These are phyloP conservation scores for Acer negundo DNA, from an alignment of 345 rosid species.

Conservation along the genomic window DNA sequence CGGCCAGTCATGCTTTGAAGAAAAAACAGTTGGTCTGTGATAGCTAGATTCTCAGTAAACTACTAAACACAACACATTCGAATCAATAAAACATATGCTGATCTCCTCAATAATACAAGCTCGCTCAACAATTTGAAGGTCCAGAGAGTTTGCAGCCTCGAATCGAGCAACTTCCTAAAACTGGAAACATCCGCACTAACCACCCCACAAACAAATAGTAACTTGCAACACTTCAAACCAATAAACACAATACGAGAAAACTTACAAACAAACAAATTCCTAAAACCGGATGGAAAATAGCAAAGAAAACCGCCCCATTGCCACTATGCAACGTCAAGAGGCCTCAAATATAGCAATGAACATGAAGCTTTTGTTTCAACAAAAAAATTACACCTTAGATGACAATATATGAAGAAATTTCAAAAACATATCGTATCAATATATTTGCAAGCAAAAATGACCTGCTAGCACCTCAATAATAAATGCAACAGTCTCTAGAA, in stretches of 20 bases:
- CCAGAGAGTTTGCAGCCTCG: background rate
- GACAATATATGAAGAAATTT: background rate
- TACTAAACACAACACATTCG: background rate
- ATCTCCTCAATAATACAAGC: background rate
- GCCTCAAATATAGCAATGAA: background rate
- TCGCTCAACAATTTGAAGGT: background rate
- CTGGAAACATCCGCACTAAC: background rate
- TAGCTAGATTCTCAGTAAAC: background rate
- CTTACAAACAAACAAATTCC: background rate
- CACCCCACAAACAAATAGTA: background rate
- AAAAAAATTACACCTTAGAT: background rate
- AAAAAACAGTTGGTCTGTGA: background rate
- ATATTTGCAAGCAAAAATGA: background rate
- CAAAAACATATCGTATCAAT: background rate
- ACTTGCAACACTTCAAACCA: background rate
- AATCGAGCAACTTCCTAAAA: background rate
- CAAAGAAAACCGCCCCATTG: background rate
- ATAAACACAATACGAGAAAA: background rate
- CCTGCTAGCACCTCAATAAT: background rate
- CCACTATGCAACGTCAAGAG: background rate
- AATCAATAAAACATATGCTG: background rate
- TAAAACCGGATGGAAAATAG: background rate
- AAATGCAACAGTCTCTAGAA: background rate
- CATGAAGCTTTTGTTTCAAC: background rate
- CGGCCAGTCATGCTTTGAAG: background rate